Evolutionary conservation across 495 filamentous ascomycete species (phyloP).

Genomic region (Podospora anserina): DNA sequence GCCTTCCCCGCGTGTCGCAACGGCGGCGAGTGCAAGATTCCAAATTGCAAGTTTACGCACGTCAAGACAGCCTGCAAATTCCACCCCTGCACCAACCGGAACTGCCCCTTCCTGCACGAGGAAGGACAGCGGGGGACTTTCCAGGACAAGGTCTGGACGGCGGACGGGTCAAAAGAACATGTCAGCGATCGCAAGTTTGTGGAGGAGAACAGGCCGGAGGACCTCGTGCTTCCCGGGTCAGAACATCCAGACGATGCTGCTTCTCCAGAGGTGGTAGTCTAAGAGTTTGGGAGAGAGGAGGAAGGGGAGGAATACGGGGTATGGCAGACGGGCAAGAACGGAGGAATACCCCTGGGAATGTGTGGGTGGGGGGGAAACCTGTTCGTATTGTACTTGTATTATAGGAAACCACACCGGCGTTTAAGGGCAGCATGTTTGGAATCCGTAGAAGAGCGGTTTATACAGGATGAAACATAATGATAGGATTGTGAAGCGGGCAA

Average conservation of each 20-base stretch:
- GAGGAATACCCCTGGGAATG: slow-evolving; percentile 9
- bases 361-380: slow-evolving; percentile 10
- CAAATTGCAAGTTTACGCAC: slow-evolving; percentile 89
- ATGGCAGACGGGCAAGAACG: slow-evolving; percentile 7
- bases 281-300: slow-evolving; percentile 7
- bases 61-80: slow-evolving; percentile 78
- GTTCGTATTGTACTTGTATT: slow-evolving; percentile 27
- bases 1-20: slow-evolving; percentile 78
- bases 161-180: slow-evolving; percentile 57
- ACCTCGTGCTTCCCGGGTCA: slow-evolving; percentile 70
- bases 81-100: slow-evolving; percentile 81
- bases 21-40: slow-evolving; percentile 80
- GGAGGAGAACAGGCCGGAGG: slow-evolving; percentile 62
- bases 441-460: slow-evolving; percentile 11
- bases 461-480: not conserved
- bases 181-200: slow-evolving; percentile 94
- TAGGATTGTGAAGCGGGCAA: not conserved
- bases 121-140: slow-evolving; percentile 83
- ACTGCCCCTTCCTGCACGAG: slow-evolving; percentile 83
- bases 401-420: slow-evolving; percentile 29
- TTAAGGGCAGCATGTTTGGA: slow-evolving; percentile 18
- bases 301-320: slow-evolving; percentile 2
- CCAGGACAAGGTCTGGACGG: slow-evolving; percentile 87
- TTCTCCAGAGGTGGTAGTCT: slow-evolving; percentile 29
- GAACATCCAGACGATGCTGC: slow-evolving; percentile 26